These are phyloP conservation scores for Eucalyptus brandiana DNA, from an alignment of 345 rosid species.

Conservation along the genomic window DNA sequence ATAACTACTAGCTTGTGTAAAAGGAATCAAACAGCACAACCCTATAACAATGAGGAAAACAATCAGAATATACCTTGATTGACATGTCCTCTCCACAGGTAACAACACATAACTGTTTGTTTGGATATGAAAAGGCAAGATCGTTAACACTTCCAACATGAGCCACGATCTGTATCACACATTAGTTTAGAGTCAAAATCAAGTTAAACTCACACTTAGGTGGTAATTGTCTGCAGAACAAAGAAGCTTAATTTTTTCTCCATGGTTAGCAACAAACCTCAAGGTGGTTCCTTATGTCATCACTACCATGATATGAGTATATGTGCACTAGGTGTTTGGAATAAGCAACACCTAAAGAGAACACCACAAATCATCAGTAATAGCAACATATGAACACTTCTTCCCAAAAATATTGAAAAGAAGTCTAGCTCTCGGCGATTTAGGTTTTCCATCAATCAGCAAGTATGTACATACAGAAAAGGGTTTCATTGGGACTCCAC, in stretches of 20 bases:
- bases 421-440: too few relatives aligned
- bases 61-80: conserved; percentile 7
- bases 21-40: too few relatives aligned
- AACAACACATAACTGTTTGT: conserved; percentile 14
- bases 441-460: too few relatives aligned
- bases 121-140: conserved; percentile 16
- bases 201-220: background rate
- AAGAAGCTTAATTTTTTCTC: background rate
- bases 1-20: too few relatives aligned
- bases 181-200: background rate
- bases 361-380: too few relatives aligned
- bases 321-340: too few relatives aligned
- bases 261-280: background rate
- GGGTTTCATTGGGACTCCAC: too few relatives aligned
- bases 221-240: background rate
- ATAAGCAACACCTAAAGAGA: too few relatives aligned
- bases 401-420: too few relatives aligned
- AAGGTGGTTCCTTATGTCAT: conserved; percentile 2
- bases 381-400: too few relatives aligned
- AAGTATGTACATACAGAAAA: too few relatives aligned
- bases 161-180: conserved; percentile 12
- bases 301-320: background rate
- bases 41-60: background rate
- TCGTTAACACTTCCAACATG: conserved; percentile 23
- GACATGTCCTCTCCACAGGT: conserved; percentile 24